These are phyloP conservation scores for Xylariaceae sp. DNA, from an alignment of 2,329 filamentous ascomycete species.

Conservation along the genomic window DNA sequence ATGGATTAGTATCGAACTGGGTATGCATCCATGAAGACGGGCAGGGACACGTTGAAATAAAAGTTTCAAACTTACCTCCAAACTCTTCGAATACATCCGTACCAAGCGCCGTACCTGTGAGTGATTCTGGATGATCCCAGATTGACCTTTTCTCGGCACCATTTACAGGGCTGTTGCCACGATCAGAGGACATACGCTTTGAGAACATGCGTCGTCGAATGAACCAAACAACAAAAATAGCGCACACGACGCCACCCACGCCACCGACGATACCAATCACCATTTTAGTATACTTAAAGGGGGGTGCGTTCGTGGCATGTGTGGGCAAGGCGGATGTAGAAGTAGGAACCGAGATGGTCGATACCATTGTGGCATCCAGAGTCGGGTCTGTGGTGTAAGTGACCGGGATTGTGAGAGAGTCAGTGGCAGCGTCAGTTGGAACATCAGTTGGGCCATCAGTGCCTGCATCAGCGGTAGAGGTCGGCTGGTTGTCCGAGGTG, in stretches of 20 bases:
- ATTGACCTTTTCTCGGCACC: slow-evolving; percentile 12
- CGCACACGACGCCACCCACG: slow-evolving; percentile 10
- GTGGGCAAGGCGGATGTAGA: not conserved
- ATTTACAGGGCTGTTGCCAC: slow-evolving; percentile 3
- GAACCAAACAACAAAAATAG: slow-evolving; percentile 22
- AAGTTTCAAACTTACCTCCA: slow-evolving; percentile 37
- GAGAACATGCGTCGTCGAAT: slow-evolving; percentile 24
- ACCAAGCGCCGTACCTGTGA: slow-evolving; percentile 14
- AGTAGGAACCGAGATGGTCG: not conserved
- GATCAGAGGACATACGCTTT: slow-evolving; percentile 20
- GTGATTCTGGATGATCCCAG: slow-evolving; percentile 4
- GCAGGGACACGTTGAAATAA: not conserved
- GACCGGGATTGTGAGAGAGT: not conserved
- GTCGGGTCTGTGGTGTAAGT: no score
- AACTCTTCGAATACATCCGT: slow-evolving; percentile 41
- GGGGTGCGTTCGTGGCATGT: not conserved
- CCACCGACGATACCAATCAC: slow-evolving; percentile 22
- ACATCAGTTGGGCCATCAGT: no score
- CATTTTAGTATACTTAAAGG: slow-evolving; percentile 16
- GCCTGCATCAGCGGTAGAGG: no score
- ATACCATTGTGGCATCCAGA: no score
- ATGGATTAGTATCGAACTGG: slow-evolving; percentile 2
- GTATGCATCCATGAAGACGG: not conserved
- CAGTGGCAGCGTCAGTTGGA: no score
- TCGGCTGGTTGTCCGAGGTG: no score